phyloP scores from a whole-genome alignment of 495 filamentous ascomycete species.

The Penicillium antarcticum region DNA sequence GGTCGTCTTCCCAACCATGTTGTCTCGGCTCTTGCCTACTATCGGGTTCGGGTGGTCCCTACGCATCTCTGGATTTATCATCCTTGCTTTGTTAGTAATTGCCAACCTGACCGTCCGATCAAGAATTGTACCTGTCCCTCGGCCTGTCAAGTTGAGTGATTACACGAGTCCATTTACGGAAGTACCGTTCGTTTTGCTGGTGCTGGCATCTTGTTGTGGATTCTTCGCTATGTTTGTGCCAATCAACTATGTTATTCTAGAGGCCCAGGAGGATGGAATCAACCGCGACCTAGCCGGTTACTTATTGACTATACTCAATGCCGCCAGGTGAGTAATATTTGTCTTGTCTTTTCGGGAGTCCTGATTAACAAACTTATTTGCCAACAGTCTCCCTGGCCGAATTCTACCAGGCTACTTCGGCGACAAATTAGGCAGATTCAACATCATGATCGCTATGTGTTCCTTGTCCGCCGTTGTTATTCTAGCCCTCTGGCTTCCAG shows the following conservation, averaged over 20 bases:
- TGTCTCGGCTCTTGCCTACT: slow-evolving; percentile 29
- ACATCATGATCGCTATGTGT: slow-evolving; percentile 15
- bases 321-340: slow-evolving; percentile 7
- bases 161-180: slow-evolving; percentile 6
- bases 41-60: slow-evolving; percentile 44
- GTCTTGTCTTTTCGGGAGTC: not conserved
- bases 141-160: slow-evolving; percentile 1
- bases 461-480: slow-evolving; percentile 21
- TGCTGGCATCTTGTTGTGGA: slow-evolving; percentile 12
- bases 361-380: not conserved
- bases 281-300: slow-evolving; percentile 8
- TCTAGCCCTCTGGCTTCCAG: slow-evolving; percentile 28
- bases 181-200: slow-evolving; percentile 6
- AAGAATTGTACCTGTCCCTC: slow-evolving; percentile 17
- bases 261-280: slow-evolving; percentile 11
- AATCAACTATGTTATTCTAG: slow-evolving; percentile 13
- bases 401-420: slow-evolving; percentile 51
- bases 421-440: slow-evolving; percentile 35
- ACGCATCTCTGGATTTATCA: slow-evolving; percentile 37
- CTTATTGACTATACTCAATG: slow-evolving; percentile 11
- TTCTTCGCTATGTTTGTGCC: slow-evolving; percentile 17
- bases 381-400: slow-evolving; percentile 45
- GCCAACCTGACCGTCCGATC: slow-evolving; percentile 31
- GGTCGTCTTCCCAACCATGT: slow-evolving; percentile 44
- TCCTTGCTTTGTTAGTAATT: slow-evolving; percentile 29